phyloP scores from a whole-genome alignment of 208 protist genomes.

The Leishmania major region DNA sequence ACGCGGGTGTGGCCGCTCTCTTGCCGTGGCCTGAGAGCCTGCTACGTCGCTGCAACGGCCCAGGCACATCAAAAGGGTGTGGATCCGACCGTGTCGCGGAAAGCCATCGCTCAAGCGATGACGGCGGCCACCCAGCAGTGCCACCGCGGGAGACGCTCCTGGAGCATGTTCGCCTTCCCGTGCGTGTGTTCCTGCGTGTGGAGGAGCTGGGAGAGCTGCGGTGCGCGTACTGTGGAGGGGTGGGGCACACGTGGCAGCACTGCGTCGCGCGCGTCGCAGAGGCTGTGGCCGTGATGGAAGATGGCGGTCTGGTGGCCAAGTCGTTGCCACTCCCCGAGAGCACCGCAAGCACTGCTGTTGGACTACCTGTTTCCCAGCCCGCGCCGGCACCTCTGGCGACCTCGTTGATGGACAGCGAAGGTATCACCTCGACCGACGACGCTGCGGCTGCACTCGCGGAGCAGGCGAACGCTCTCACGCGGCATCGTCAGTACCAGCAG shows the following conservation, averaged over 20 bases:
- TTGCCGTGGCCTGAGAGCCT: neutral
- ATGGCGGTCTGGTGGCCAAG: neutral
- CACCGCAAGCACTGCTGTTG: neutral
- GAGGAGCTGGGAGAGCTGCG: conserved; percentile 37
- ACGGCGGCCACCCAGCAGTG: neutral
- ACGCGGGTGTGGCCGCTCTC: neutral
- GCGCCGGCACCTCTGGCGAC: neutral
- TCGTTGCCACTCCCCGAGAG: neutral
- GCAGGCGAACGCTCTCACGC: neutral
- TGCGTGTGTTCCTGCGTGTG: conserved; percentile 35
- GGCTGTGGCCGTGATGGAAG: conserved; percentile 7
- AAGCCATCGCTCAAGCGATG: neutral
- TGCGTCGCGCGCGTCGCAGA: conserved; percentile 23
- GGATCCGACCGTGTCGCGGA: neutral
- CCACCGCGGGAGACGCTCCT: neutral
- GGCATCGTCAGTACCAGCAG: conserved; percentile 7
- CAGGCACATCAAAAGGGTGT: neutral
- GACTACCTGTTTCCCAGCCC: too few species aligned
- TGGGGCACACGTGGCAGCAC: conserved; percentile 42
- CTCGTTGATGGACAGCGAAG: conserved; percentile 21
- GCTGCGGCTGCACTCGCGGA: conserved; percentile 22
- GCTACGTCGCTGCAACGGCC: neutral
- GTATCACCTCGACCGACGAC: conserved; percentile 22
- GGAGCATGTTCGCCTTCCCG: neutral
- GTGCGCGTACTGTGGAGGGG: conserved; percentile 34